Evolutionary conservation across 805 yeast species (phyloP), one percentile per base, ranked within the genome.

Genomic region (Brettanomyces nanus): DNA sequence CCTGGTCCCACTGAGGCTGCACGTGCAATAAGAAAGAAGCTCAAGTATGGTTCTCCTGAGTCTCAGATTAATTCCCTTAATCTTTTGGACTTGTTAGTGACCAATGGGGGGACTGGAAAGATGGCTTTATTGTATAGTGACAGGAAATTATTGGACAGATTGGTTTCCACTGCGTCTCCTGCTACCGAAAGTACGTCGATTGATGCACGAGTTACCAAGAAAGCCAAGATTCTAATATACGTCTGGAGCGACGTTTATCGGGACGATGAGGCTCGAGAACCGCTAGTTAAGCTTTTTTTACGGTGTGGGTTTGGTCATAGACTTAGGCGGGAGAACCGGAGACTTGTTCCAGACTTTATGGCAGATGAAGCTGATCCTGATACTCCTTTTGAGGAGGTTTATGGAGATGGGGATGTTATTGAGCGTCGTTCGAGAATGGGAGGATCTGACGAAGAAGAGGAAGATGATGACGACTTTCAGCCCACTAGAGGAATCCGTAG

Each of bases 1-100:
- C 54, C 58, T 1, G 70, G 79, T 5, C 65, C 79, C 35, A 58
- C 67, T 25, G 99, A 92, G 56, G 90, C 94, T 2, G 97, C 97
- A 0, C 68, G 97, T 31, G 94, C 95, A 1, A 63, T 92, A 18
- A 71, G 98, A 36, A 92, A 92, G 66, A 77, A 79, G 51, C 63
- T 92, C 53, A 92, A 94, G 61, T 83, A 90, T 53, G 97, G 97
- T n/a, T 52, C 68, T 2, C 54, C 60, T 4, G 59, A 63, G 15
- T 81, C 80, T 46, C 95, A 85, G 55, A 49, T 71, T 37, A 73
- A 84, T 33, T 83, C 95, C 0, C 57, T 87, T 44, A 51, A 55
- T 35, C 40, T 81, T 10, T 58, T 79, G 28, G 84, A 82, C 47
- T 61, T 74, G 15, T 55, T 81, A 18, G 76, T 82, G 2, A 70